phyloP scores from a whole-genome alignment of 768 basidiomycete genomes.

The Leccinum aurantiacum region DNA sequence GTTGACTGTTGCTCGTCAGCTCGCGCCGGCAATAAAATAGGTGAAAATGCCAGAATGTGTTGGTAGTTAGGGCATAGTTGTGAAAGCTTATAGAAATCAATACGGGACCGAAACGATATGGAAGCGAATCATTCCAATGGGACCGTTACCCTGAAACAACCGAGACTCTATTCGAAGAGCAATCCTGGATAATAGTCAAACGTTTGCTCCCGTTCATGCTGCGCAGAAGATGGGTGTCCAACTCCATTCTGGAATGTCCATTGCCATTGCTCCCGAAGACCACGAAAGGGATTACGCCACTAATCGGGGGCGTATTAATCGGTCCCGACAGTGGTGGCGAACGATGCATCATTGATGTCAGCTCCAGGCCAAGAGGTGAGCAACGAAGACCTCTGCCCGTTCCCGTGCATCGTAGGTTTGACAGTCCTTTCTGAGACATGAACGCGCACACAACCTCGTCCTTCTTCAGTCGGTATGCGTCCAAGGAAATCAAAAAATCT shows the following conservation, averaged over 20 bases:
- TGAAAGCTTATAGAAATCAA: slow-evolving; percentile 6
- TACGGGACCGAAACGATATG: neutral
- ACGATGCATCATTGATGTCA: slow-evolving; percentile 13
- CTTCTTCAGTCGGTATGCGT: slow-evolving; percentile 61
- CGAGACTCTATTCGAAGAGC: slow-evolving; percentile 21
- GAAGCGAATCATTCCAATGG: neutral
- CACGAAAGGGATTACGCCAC: slow-evolving; percentile 37
- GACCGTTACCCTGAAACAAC: neutral
- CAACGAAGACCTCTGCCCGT: slow-evolving; percentile 18
- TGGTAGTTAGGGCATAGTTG: slow-evolving; percentile 14
- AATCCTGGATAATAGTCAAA: slow-evolving; percentile 33
- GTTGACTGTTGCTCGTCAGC: slow-evolving; percentile 9
- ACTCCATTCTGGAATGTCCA: slow-evolving; percentile 25
- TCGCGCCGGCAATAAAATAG: slow-evolving; percentile 3
- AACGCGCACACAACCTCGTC: slow-evolving; percentile 73
- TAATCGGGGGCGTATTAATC: slow-evolving; percentile 36
- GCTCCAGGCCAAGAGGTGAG: slow-evolving; percentile 29
- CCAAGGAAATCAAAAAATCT: slow-evolving; percentile 73
- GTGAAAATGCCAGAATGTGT: neutral
- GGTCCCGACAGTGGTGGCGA: slow-evolving; percentile 41
- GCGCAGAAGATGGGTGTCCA: slow-evolving; percentile 30
- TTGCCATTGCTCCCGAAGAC: slow-evolving; percentile 61
- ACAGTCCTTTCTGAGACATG: slow-evolving; percentile 51
- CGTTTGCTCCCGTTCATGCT: slow-evolving; percentile 24
- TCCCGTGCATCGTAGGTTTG: slow-evolving; percentile 10